Evolutionary conservation across 257 asterid species (phyloP).

Genomic region (Solanum peruvianum): DNA sequence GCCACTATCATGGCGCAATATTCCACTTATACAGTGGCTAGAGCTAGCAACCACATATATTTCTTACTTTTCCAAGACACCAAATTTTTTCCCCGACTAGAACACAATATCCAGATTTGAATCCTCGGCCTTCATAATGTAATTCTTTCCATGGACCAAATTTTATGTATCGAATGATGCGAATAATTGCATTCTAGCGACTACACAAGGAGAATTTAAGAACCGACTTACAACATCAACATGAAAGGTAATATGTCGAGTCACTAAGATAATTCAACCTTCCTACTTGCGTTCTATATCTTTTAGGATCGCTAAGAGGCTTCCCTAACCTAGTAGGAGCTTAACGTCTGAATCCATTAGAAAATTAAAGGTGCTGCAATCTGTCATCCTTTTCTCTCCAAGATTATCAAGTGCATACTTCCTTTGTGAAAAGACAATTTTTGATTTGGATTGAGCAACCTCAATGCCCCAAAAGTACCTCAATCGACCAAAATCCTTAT

Average conservation of each 20-base stretch:
- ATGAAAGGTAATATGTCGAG: neutral
- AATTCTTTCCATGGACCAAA: neutral
- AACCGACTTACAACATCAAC: neutral
- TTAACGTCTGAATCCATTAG: neutral
- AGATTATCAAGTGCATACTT: neutral
- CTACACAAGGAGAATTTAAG: neutral
- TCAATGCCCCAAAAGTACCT: neutral
- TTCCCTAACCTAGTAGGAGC: neutral
- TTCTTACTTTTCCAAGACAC: neutral
- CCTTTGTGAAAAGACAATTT: neutral
- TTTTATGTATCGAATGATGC: neutral
- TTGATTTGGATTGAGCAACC: neutral
- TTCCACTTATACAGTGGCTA: neutral
- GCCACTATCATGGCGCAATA: neutral
- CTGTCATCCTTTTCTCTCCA: neutral
- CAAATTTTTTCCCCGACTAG: neutral
- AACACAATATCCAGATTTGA: neutral
- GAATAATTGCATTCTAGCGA: neutral
- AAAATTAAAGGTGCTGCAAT: neutral
- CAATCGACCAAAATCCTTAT: neutral
- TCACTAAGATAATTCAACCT: neutral
- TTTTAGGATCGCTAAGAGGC: neutral
- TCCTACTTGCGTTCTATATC: neutral
- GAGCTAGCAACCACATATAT: neutral
- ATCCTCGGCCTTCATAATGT: neutral